Base-by-base conservation (phyloP, 75 land plant species). In the Selaginella moellendorffii region DNA sequence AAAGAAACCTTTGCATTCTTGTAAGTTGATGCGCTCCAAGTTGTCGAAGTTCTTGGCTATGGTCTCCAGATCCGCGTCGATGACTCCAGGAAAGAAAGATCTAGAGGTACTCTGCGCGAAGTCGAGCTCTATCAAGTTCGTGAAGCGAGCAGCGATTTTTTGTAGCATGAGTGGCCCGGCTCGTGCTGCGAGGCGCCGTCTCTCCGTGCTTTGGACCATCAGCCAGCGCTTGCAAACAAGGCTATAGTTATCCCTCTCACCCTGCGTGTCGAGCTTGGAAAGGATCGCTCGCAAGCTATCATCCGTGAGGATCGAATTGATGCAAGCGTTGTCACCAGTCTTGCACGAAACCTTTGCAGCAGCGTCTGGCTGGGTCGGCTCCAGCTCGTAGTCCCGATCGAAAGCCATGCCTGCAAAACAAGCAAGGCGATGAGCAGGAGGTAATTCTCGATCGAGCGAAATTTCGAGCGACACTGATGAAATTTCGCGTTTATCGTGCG, bases 151-250 rank as follows among this genome's bases (percentile, higher is more conserved):
- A 19, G 97, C 97, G 54, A 90, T 63, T 22, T 69, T 71, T 52
- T 63, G 64, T 46, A 90, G 79, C 97, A 87, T 87, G 31, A 46
- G 76, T 0, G 85, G 80, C 24, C 93, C 97, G 10, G 97, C 97
- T 0, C 97, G 78, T 9, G 68, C 81, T 28, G 77, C 70, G 28
- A 90, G 78, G 67, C 75, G 70, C 69, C 56, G 67, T 66, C 97
- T 63, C 67, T 77, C 79, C 10, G 80, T 63, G 79, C 93, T 88
- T 76, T 84, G 93, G n/a, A 90, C 1, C 8, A 28, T 63, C 52
- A 87, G 68, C 97, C 97, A 90, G 1, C 88, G 73, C 80, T 83
- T 86, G 79, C 97, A 90, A 0, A 88, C 97, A 2, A 90, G 74
- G 0, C 84, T 83, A 58, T 79, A 90, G n/a, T 22, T 56, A 63